A percentile compares a stretch with the other conserved stretches of the same genome.
These are phyloP conservation scores for Cystobasidiopsis lactophilus DNA, from an alignment of 768 basidiomycete species.

Conservation along the genomic window DNA sequence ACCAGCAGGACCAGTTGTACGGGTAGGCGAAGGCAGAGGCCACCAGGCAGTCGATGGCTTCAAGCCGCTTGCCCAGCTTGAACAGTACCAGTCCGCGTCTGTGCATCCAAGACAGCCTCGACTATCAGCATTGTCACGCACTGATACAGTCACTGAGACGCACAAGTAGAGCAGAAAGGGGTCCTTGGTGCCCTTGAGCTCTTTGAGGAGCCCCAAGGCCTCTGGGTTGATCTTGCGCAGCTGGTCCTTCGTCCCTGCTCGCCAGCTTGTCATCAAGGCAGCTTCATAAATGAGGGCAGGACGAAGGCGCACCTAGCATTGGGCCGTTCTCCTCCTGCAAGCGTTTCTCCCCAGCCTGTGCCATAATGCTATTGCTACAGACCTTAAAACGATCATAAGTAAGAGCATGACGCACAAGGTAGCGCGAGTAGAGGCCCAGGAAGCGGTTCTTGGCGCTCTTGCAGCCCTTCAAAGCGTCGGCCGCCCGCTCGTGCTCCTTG, in stretches of 20 bases:
- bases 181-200: constrained; percentile 37
- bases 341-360: constrained; percentile 59
- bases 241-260: constrained; percentile 46
- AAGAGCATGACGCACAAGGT: constrained; percentile 43
- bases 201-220: constrained; percentile 37
- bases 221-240: constrained; percentile 42
- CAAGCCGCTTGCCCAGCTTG: constrained; percentile 53
- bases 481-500: constrained; percentile 55
- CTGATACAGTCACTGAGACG: constrained; percentile 17
- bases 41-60: constrained; percentile 61
- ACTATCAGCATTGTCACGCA: neutral
- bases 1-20: constrained; percentile 94
- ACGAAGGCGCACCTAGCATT: constrained; percentile 40
- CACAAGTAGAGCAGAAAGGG: constrained; percentile 72
- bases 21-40: constrained; percentile 53
- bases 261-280: constrained; percentile 2
- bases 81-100: constrained; percentile 70
- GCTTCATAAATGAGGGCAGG: neutral
- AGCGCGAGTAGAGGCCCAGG: constrained; percentile 54
- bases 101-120: neutral
- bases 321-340: constrained; percentile 44
- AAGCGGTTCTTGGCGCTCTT: constrained; percentile 53
- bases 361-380: no score
- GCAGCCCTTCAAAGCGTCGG: constrained; percentile 41
- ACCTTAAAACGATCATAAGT: neutral